Percentiles rank a stretch among this genome's conserved stretches.
Conservation (phyloP, 2,329 filamentous ascomycete genomes). For the Stagonosporopsis cucurbitacearum region DNA sequence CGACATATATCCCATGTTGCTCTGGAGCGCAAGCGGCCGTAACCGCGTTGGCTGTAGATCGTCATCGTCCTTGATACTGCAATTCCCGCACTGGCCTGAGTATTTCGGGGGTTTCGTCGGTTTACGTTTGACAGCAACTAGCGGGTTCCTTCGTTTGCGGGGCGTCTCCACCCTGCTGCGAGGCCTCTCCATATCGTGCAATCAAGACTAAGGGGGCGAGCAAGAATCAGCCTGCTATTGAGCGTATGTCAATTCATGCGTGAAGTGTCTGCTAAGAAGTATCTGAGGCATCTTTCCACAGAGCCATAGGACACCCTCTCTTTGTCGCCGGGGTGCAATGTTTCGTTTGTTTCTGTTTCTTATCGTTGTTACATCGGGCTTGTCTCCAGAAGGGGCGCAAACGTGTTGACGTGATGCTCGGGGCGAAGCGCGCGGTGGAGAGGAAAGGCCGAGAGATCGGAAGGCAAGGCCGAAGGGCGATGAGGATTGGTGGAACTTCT, state of each 20-base stretch:
- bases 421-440: conserved; percentile 1
- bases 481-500: conserved; percentile 20
- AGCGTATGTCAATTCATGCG: background rate
- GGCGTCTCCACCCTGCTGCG: conserved; percentile 1
- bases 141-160: conserved; percentile 4
- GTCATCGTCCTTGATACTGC: conserved; percentile 1
- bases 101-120: conserved; percentile 17
- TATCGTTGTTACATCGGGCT: conserved; percentile 1
- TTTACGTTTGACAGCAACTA: conserved; percentile 17
- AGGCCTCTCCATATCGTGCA: background rate
- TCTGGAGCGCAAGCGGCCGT: background rate
- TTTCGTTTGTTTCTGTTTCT: conserved; percentile 8
- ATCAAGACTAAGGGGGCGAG: background rate
- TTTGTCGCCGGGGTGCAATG: background rate
- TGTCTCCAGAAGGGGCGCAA: background rate
- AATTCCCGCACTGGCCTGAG: conserved; percentile 17
- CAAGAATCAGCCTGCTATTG: background rate
- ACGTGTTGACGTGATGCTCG: conserved; percentile 12
- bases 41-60: conserved; percentile 9
- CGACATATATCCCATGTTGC: conserved; percentile 13
- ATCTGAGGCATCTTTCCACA: background rate
- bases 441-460: background rate
- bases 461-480: conserved; percentile 2
- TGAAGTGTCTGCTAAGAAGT: background rate
- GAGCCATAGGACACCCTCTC: background rate